phyloP scores from a whole-genome alignment of 225 moss, liverwort and hornwort genomes.

The Straminergon stramineum region DNA sequence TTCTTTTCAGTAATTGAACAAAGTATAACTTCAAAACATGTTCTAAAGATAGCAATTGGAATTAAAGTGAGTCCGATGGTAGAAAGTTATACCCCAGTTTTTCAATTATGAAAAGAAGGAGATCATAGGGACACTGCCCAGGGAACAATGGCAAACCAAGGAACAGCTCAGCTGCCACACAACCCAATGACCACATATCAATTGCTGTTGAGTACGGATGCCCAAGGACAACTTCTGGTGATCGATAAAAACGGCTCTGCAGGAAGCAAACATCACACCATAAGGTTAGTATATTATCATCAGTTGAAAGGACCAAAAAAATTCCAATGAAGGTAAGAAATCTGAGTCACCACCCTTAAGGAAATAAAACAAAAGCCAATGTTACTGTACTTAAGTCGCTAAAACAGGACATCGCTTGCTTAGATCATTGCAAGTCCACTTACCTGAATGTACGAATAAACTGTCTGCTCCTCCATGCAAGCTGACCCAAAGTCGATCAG shows the following conservation, averaged over 20 bases:
- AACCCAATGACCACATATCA: constrained; percentile 93
- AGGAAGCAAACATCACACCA: background rate
- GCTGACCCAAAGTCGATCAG: constrained; percentile 93
- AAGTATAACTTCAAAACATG: background rate
- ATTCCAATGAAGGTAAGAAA: background rate
- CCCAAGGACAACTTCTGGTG: constrained; percentile 82
- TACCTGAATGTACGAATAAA: constrained; percentile 81
- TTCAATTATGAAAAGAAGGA: constrained; percentile 71
- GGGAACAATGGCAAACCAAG: constrained; percentile 89
- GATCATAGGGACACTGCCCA: constrained; percentile 69
- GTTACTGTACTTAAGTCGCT: background rate
- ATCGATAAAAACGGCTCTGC: constrained; percentile 93
- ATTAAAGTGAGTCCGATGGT: background rate
- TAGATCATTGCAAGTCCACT: background rate
- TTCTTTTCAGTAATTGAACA: background rate
- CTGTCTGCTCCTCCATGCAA: constrained; percentile 73
- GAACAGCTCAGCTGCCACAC: constrained; percentile 90
- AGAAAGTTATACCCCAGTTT: constrained; percentile 48
- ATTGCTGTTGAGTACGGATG: constrained; percentile 77
- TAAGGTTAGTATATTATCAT: background rate
- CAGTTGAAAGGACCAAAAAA: background rate
- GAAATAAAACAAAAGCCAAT: background rate
- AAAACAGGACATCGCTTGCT: background rate
- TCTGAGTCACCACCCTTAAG: background rate
- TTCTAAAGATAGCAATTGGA: background rate